phyloP scores from a whole-genome alignment of 2,329 filamentous ascomycete species.

The Colletotrichum tabaci region DNA sequence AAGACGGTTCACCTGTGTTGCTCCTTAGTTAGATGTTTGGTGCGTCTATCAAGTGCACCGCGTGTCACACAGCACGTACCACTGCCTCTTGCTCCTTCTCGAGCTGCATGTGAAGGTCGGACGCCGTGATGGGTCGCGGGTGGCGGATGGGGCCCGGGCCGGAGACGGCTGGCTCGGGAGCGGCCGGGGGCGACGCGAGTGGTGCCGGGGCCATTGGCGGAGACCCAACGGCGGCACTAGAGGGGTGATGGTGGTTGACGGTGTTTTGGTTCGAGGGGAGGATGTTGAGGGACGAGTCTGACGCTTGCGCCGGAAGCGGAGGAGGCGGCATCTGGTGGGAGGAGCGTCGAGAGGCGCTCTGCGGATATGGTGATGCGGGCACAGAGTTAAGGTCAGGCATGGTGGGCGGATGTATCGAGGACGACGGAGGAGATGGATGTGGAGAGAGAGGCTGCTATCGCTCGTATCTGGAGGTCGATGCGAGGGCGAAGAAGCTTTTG shows the following conservation, averaged over 20 bases:
- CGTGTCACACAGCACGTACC: slow-evolving; percentile 64
- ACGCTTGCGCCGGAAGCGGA: slow-evolving; percentile 45
- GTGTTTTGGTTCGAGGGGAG: slow-evolving; percentile 70
- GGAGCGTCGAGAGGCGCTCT: slow-evolving; percentile 59
- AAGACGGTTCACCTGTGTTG: slow-evolving; percentile 85
- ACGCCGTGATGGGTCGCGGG: slow-evolving; percentile 87
- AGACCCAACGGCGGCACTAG: slow-evolving; percentile 52
- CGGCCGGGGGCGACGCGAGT: slow-evolving; percentile 40
- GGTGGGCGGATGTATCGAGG: slow-evolving; percentile 32
- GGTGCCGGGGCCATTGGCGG: slow-evolving; percentile 50
- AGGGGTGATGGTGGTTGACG: slow-evolving; percentile 57
- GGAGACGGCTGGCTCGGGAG: slow-evolving; percentile 56
- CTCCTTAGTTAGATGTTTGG: slow-evolving; percentile 17
- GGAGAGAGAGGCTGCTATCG: neutral
- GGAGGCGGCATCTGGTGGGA: slow-evolving; percentile 61
- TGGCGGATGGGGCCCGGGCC: slow-evolving; percentile 85
- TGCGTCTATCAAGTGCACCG: neutral
- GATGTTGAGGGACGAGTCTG: slow-evolving; percentile 63
- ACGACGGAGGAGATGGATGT: neutral
- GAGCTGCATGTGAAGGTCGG: slow-evolving; percentile 89
- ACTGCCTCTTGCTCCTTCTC: slow-evolving; percentile 97
- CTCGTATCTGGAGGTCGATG: slow-evolving; percentile 7
- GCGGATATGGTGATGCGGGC: slow-evolving; percentile 63
- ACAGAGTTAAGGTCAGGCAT: slow-evolving; percentile 73
- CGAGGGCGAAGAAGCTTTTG: slow-evolving; percentile 4